A percentile compares a stretch with the other conserved stretches of the same genome.
Evolutionary conservation across 495 filamentous ascomycete genomes (phyloP).

Genomic region (Glarea lozoyensis): DNA sequence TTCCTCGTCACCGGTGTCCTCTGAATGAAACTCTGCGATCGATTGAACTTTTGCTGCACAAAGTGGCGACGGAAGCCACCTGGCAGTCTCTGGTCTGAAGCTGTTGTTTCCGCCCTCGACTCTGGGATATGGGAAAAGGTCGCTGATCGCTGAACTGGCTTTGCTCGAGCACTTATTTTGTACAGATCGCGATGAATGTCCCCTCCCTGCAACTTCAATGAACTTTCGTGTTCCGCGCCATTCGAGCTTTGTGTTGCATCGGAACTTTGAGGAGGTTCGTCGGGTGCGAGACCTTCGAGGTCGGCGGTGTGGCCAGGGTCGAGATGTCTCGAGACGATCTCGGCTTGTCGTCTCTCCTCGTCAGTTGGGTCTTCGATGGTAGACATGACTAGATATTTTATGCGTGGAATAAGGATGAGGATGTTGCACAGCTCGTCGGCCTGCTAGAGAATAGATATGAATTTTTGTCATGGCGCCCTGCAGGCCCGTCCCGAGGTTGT

Average conservation of each 20-base stretch:
- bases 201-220: constrained; percentile 82
- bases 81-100: constrained; percentile 61
- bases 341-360: constrained; percentile 20
- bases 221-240: constrained; percentile 36
- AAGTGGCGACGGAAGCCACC: constrained; percentile 89
- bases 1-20: constrained; percentile 46
- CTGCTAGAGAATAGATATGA: no score
- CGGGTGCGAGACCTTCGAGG: constrained; percentile 18
- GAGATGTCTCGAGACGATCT: constrained; percentile 31
- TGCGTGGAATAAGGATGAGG: no score
- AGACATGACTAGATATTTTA: no score
- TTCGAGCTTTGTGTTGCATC: constrained; percentile 8
- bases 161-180: constrained; percentile 76
- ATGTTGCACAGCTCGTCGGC: no score
- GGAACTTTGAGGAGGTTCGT: constrained; percentile 5
- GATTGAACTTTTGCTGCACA: constrained; percentile 43
- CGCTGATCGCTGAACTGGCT: constrained; percentile 58
- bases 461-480: no score
- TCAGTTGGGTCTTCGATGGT: no score
- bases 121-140: constrained; percentile 72
- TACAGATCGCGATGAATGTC: constrained; percentile 91
- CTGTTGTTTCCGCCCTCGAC: constrained; percentile 37
- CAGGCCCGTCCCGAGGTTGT: no score
- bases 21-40: constrained; percentile 28
- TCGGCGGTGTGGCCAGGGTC: constrained; percentile 33